Percentiles rank a stretch among this genome's conserved stretches.
These are phyloP conservation scores for Suhomyces choctaworum DNA, from an alignment of 1,139 yeast genomes.

Conservation along the genomic window DNA sequence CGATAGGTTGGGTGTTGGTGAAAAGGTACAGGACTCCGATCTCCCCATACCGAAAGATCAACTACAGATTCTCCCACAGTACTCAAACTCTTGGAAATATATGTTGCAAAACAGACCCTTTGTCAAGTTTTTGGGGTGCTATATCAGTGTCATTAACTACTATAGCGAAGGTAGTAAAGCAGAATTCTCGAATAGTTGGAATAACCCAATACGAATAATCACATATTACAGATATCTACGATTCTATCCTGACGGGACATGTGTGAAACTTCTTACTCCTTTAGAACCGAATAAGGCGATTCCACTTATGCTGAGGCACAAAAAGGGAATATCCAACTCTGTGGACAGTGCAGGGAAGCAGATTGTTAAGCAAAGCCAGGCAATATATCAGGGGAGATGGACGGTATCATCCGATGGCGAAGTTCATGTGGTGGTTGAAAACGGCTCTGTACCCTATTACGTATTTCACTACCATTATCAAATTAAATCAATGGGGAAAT, in stretches of 20 bases:
- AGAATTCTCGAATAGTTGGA: slow-evolving; percentile 68
- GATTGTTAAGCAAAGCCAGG: slow-evolving; percentile 30
- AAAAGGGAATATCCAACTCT: slow-evolving; percentile 10
- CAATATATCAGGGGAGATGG: slow-evolving; percentile 55
- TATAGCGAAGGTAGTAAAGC: slow-evolving; percentile 75
- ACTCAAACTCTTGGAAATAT: slow-evolving; percentile 52
- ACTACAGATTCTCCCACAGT: slow-evolving; percentile 43
- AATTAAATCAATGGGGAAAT: slow-evolving; percentile 49
- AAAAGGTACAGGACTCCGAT: slow-evolving; percentile 23
- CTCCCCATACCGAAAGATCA: slow-evolving; percentile 47
- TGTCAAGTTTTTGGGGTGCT: slow-evolving; percentile 77
- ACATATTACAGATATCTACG: slow-evolving; percentile 85
- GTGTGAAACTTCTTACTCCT: slow-evolving; percentile 63
- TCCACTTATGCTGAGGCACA: slow-evolving; percentile 46
- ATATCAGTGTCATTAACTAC: slow-evolving; percentile 82
- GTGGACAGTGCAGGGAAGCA: slow-evolving; percentile 7
- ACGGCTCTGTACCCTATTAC: slow-evolving; percentile 65
- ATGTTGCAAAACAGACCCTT: slow-evolving; percentile 62
- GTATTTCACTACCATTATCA: slow-evolving; percentile 62
- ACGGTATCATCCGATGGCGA: slow-evolving; percentile 48
- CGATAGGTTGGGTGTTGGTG: slow-evolving; percentile 11
- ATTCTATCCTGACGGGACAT: slow-evolving; percentile 77
- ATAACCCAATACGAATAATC: slow-evolving; percentile 75
- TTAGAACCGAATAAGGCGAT: slow-evolving; percentile 66
- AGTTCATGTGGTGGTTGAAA: slow-evolving; percentile 54